These are phyloP conservation scores for Phytophthora litchii DNA, from an alignment of 352 stramenopile species.

Conservation along the genomic window DNA sequence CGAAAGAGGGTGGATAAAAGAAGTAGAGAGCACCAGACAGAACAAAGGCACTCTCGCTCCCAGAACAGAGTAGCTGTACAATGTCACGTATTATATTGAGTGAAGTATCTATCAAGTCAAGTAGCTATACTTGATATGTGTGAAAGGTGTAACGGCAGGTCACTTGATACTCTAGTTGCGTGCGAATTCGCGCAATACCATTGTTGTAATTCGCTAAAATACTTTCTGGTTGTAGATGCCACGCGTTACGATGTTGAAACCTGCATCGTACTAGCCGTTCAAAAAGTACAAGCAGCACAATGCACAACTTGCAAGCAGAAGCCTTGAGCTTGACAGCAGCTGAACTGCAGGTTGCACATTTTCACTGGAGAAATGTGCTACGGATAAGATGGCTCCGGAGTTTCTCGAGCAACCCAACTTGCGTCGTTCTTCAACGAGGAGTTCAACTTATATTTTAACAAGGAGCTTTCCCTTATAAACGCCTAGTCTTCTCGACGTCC, in stretches of 20 bases:
- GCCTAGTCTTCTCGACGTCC: no score
- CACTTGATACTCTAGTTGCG: background rate
- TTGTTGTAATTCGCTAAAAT: background rate
- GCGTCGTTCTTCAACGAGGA: no score
- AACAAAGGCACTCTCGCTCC: no score
- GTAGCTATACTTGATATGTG: no score
- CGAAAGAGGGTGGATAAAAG: no score
- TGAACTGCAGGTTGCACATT: background rate
- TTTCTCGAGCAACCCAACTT: slow-evolving; percentile 1
- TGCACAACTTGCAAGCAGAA: background rate
- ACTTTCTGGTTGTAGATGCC: background rate
- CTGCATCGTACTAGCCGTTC: no score
- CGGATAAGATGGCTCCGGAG: background rate
- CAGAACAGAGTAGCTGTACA: no score
- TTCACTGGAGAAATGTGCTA: background rate
- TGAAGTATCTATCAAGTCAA: no score
- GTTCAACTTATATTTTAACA: no score
- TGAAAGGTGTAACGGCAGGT: background rate
- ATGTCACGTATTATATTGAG: no score
- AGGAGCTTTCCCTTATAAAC: no score
- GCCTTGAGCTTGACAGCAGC: background rate
- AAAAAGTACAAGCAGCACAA: background rate
- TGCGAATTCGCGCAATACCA: background rate
- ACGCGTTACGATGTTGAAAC: background rate
- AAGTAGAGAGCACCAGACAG: no score